Evolutionary conservation across 768 basidiomycete genomes (phyloP).

Genomic region (Pleurotus giganteus): DNA sequence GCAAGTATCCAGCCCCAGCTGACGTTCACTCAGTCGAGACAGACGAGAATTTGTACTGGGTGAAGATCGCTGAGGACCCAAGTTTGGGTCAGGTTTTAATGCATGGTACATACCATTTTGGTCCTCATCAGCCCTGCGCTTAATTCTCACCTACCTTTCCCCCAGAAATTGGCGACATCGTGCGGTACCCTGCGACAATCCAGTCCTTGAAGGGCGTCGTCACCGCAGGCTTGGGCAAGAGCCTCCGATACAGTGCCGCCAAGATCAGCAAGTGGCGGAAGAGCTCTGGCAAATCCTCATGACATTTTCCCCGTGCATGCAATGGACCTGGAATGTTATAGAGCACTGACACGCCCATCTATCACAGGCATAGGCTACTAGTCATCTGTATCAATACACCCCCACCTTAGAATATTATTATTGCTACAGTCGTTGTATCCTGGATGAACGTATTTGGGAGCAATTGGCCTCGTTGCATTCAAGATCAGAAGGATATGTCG

Average conservation of each 20-base stretch:
- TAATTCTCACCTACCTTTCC: constrained; percentile 1
- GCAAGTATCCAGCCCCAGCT: constrained; percentile 35
- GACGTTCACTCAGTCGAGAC: constrained; percentile 41
- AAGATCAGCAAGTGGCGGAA: constrained; percentile 89
- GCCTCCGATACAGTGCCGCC: constrained; percentile 65
- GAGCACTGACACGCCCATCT: not conserved
- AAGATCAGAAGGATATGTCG: not conserved
- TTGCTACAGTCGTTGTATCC: not conserved
- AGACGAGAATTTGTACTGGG: constrained; percentile 78
- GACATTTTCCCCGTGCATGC: not conserved
- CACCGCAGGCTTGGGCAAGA: constrained; percentile 80
- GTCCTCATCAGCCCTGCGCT: not conserved
- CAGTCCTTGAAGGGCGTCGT: constrained; percentile 86
- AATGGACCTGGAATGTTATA: not conserved
- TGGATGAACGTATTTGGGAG: not conserved
- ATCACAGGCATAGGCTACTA: not conserved
- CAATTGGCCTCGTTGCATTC: not conserved
- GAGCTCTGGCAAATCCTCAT: constrained; percentile 26
- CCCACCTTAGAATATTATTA: not conserved
- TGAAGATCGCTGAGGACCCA: constrained; percentile 64
- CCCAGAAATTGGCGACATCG: constrained; percentile 74
- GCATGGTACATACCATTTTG: constrained; percentile 40
- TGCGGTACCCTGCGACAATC: constrained; percentile 77
- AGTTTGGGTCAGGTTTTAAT: constrained; percentile 49
- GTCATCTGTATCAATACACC: constrained; percentile 12